Conservation (phyloP, 202 grass and related monocot genomes). For the Setaria italica region DNA sequence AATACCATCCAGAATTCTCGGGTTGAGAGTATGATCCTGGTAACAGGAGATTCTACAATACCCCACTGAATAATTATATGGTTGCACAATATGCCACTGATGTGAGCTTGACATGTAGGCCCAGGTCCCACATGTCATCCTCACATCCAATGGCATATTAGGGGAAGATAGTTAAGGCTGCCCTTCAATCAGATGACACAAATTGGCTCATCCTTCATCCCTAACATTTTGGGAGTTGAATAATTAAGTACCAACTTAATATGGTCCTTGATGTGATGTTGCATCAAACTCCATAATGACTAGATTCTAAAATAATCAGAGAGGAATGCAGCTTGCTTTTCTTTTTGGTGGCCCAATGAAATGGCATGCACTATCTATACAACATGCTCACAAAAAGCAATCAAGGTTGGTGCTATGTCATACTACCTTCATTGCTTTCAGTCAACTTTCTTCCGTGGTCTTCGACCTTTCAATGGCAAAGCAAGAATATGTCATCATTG, state of each 20-base stretch:
- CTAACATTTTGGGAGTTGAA: slow-evolving; percentile 29
- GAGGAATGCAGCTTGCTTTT: slow-evolving; percentile 26
- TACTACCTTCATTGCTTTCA: slow-evolving; percentile 76
- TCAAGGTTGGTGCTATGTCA: slow-evolving; percentile 27
- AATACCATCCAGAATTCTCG: neutral
- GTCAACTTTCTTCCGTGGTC: slow-evolving; percentile 62
- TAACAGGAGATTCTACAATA: neutral
- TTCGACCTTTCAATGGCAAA: slow-evolving; percentile 68
- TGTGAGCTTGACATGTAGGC: neutral
- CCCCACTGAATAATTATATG: neutral
- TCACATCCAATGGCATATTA: neutral
- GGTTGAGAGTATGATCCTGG: neutral
- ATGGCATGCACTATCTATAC: neutral
- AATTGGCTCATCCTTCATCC: slow-evolving; percentile 22
- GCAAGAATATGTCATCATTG: slow-evolving; percentile 48
- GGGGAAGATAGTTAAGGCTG: slow-evolving; percentile 3
- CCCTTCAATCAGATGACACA: neutral
- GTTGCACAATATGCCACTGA: neutral
- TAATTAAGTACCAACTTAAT: slow-evolving; percentile 37
- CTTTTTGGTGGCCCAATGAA: neutral
- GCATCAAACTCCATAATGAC: slow-evolving; percentile 33
- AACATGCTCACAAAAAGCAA: slow-evolving; percentile 38
- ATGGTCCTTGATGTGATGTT: slow-evolving; percentile 39
- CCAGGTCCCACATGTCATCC: neutral
- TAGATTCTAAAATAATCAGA: slow-evolving; percentile 40